Percentiles rank a stretch among this genome's conserved stretches.
Evolutionary conservation across 2,329 filamentous ascomycete genomes (phyloP).

Genomic region (Endocalyx cinctus): DNA sequence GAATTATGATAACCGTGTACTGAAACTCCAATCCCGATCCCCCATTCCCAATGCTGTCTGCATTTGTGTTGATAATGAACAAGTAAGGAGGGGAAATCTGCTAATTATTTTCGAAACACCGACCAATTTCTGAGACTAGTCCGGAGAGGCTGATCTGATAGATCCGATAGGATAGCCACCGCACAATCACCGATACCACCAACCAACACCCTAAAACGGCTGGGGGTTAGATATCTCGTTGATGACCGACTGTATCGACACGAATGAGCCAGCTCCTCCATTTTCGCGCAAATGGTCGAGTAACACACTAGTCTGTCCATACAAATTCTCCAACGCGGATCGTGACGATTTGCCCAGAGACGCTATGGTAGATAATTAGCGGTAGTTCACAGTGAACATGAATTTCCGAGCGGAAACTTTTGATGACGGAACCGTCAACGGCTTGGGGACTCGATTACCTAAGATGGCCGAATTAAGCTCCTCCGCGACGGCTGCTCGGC

Average conservation of each 20-base stretch:
- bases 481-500: constrained; percentile 77
- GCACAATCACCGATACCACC: background rate
- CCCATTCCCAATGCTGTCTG: too few species aligned
- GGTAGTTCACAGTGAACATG: background rate
- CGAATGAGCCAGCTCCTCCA: constrained; percentile 76
- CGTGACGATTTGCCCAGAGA: constrained; percentile 86
- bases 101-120: too few species aligned
- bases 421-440: background rate
- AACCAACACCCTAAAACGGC: constrained; percentile 22
- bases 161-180: too few species aligned
- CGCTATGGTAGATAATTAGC: constrained; percentile 45
- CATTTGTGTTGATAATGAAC: too few species aligned
- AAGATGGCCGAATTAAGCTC: constrained; percentile 92
- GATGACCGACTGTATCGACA: constrained; percentile 55
- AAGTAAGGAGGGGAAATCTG: too few species aligned
- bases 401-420: too few species aligned
- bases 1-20: too few species aligned
- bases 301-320: constrained; percentile 80
- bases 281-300: constrained; percentile 77
- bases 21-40: too few species aligned
- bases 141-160: too few species aligned
- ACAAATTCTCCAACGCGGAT: constrained; percentile 78
- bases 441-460: constrained; percentile 54
- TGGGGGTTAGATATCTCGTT: constrained; percentile 39
- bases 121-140: too few species aligned